Base-by-base conservation (phyloP, 495 filamentous ascomycete genomes). In the Pseudevernia furfuracea region DNA sequence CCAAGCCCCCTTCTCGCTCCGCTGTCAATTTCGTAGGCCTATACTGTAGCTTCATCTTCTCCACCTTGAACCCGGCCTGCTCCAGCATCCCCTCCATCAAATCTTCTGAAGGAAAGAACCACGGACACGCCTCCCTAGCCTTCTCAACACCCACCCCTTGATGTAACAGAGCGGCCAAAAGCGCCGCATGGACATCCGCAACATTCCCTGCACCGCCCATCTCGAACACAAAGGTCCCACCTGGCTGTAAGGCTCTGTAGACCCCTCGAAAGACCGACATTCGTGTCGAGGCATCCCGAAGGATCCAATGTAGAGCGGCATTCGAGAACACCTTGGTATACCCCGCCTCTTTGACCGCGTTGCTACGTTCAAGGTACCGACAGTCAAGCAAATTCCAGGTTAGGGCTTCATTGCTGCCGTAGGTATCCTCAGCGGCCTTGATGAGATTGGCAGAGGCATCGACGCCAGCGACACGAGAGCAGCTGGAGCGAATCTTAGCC, bases 241-340 rank as follows among this genome's bases (percentile, higher is more conserved):
- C 80, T 0, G 84, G 81, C 17, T 74, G 78, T 10, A 92, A 78
- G 10, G 79, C 75, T 39, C 71, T 71, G 44, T 77, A 72, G 6
- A 81, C 77, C 15, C 74, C 80, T 4, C 64, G 66, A 66, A 92
- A 64, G 48, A 76, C 71, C 46, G 72, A 61, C 62, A 71, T 23
- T 62, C 78, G 72, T 0, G 74, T 78, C 1, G 66, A 49, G 5
- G 74, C 63, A 46, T 79, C 75, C 0, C 78, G 73, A 28, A 92
- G 78, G 69, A 93, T 86, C 89, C 89, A 93, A 75, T 92, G 89
- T 48, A 92, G 73, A 0, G 89, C 89, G 0, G 89, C 89, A 69
- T 92, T 92, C 48, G 86, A 89, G 71, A 92, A 88, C 66, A 89
- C 77, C 71, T 90, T 90, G 66, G 82, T 82, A 69, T 75, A 83